phyloP scores from a whole-genome alignment of 2,329 filamentous ascomycete species.

The Hymenotorrendiella dingleyae region DNA sequence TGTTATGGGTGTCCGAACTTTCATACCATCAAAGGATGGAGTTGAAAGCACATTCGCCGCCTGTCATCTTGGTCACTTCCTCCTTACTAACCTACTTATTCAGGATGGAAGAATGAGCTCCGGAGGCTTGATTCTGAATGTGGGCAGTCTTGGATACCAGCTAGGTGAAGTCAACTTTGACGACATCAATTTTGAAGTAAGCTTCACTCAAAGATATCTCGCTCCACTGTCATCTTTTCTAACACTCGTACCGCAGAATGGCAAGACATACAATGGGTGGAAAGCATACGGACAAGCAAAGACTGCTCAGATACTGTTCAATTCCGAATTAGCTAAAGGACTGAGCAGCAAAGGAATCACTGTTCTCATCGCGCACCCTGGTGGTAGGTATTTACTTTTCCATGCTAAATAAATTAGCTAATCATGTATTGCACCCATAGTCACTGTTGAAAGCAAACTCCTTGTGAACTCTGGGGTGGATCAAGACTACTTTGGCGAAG shows the following conservation, averaged over 20 bases:
- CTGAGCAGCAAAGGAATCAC: conserved; percentile 22
- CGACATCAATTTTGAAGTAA: conserved; percentile 10
- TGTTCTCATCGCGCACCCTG: conserved; percentile 29
- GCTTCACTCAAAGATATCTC: conserved; percentile 24
- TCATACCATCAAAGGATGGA: conserved; percentile 32
- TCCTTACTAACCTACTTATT: conserved; percentile 28
- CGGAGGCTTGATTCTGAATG: conserved; percentile 32
- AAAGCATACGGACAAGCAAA: conserved; percentile 34
- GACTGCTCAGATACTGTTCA: conserved; percentile 32
- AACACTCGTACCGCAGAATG: conserved; percentile 18
- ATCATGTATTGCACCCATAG: not conserved
- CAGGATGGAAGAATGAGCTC: conserved; percentile 16
- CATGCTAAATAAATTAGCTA: not conserved
- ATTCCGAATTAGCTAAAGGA: conserved; percentile 22
- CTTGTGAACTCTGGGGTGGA: not conserved
- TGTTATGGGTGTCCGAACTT: conserved; percentile 28
- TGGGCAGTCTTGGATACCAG: conserved; percentile 41
- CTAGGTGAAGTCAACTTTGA: conserved; percentile 36
- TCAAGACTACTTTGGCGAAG: not conserved
- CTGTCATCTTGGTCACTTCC: conserved; percentile 28
- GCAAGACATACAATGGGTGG: conserved; percentile 29
- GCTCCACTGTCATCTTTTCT: conserved; percentile 23
- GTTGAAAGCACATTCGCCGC: conserved; percentile 30
- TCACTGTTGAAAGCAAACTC: not conserved
- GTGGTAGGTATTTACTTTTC: conserved; percentile 7